A percentile compares a stretch with the other conserved stretches of the same genome.
Evolutionary conservation across 2,329 filamentous ascomycete species (phyloP).

Genomic region (Fusarium multiceps): DNA sequence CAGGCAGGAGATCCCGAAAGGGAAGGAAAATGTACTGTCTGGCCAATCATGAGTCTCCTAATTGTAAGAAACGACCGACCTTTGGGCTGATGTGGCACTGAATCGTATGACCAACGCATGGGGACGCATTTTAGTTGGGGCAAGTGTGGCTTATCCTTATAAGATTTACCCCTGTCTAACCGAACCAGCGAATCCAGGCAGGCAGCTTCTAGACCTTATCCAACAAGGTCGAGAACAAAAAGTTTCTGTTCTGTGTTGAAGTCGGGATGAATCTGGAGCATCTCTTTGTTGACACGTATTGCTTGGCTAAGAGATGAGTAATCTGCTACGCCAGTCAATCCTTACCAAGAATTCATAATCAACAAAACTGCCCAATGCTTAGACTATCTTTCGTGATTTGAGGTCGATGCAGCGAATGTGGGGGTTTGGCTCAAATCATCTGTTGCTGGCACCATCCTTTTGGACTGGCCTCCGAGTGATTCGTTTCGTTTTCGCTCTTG

Average conservation of each 20-base stretch:
- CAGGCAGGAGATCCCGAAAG: constrained; percentile 39
- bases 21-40: not conserved
- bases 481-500: constrained; percentile 21
- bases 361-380: not conserved
- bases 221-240: constrained; percentile 18
- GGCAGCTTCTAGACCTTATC: constrained; percentile 10
- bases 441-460: constrained; percentile 37
- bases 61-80: constrained; percentile 45
- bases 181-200: not conserved
- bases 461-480: constrained; percentile 1
- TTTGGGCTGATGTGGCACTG: constrained; percentile 47
- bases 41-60: constrained; percentile 29
- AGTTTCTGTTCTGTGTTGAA: not conserved
- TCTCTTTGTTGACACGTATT: not conserved
- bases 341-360: constrained; percentile 3
- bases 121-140: not conserved
- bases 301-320: not conserved
- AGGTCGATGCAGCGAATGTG: constrained; percentile 2
- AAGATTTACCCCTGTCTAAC: constrained; percentile 6
- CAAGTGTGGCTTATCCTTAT: constrained; percentile 11
- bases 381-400: not conserved
- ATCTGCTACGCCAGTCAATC: not conserved
- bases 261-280: not conserved
- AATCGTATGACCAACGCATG: constrained; percentile 43
- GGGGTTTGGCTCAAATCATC: constrained; percentile 13